Percentiles rank a stretch among this genome's conserved stretches.
phyloP scores from a whole-genome alignment of 352 stramenopile species.

The Thraustotheca clavata region DNA sequence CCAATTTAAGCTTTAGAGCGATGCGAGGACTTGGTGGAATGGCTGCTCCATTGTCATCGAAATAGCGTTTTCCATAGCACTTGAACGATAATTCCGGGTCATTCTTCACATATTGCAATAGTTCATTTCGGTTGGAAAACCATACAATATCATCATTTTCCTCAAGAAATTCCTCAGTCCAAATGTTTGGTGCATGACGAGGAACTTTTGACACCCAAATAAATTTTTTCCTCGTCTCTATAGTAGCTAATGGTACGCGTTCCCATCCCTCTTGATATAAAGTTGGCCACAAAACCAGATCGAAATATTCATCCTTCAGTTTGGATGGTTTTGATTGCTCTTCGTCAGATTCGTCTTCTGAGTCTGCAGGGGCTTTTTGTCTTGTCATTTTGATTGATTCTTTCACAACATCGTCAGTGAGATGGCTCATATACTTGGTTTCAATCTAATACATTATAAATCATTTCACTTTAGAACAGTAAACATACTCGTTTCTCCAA shows the following conservation, averaged over 20 bases:
- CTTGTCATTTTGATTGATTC: constrained; percentile 54
- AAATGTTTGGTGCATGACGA: constrained; percentile 10
- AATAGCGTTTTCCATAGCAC: constrained; percentile 63
- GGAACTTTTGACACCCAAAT: constrained; percentile 18
- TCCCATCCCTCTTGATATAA: constrained; percentile 64
- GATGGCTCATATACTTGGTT: constrained; percentile 43
- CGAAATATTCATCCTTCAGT: constrained; percentile 63
- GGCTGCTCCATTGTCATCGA: constrained; percentile 31
- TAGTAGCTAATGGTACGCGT: constrained; percentile 35
- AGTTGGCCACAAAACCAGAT: constrained; percentile 71
- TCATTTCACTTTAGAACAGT: neutral
- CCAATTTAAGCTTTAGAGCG: constrained; percentile 23
- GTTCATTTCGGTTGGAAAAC: constrained; percentile 24
- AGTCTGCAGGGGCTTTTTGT: constrained; percentile 6
- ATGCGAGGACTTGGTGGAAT: constrained; percentile 22
- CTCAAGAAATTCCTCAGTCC: neutral
- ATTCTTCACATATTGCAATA: constrained; percentile 45
- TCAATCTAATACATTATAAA: constrained; percentile 27
- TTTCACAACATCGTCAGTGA: constrained; percentile 68
- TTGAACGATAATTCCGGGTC: constrained; percentile 39
- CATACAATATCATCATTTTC: neutral
- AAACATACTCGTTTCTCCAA: constrained; percentile 43
- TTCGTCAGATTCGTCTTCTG: neutral
- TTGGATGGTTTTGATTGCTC: constrained; percentile 13
- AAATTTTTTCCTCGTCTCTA: constrained; percentile 23